phyloP scores from a whole-genome alignment of 2,329 filamentous ascomycete species.

The Phialocephala sp. region DNA sequence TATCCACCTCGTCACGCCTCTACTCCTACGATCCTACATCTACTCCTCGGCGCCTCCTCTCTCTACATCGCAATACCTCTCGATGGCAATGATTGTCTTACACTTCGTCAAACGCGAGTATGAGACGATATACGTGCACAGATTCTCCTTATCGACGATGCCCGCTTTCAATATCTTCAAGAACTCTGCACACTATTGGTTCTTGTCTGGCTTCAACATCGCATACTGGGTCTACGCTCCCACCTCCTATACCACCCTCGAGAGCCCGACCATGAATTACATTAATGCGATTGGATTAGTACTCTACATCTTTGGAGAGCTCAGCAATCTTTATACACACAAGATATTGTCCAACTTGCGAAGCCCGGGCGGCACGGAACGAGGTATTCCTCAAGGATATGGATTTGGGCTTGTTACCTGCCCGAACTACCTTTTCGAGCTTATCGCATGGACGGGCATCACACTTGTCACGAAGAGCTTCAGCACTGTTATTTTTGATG shows the following conservation, averaged over 20 bases:
- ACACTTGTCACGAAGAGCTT: conserved; percentile 80
- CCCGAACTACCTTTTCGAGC: conserved; percentile 97
- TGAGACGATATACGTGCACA: conserved; percentile 93
- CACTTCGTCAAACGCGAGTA: conserved; percentile 97
- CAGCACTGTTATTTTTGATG: conserved; percentile 77
- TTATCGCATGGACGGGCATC: conserved; percentile 84
- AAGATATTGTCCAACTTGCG: conserved; percentile 78
- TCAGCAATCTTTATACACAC: conserved; percentile 82
- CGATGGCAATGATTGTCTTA: conserved; percentile 73
- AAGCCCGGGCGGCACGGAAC: conserved; percentile 78
- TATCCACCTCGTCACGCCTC: conserved; percentile 79
- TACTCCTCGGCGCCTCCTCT: conserved; percentile 63
- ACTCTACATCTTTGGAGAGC: conserved; percentile 78
- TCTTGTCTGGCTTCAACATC: conserved; percentile 78
- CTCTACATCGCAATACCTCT: conserved; percentile 72
- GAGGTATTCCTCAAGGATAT: conserved; percentile 85
- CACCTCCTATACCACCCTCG: conserved; percentile 65
- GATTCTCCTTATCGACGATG: conserved; percentile 95
- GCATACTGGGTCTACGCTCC: conserved; percentile 87
- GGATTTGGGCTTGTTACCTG: conserved; percentile 89
- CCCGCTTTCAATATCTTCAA: conserved; percentile 89
- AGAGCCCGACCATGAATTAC: conserved; percentile 41
- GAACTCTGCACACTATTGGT: conserved; percentile 96
- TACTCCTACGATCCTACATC: conserved; percentile 72
- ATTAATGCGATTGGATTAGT: conserved; percentile 72